These are phyloP conservation scores for Lentinus tigrinus DNA, from an alignment of 768 basidiomycete species.

Conservation along the genomic window DNA sequence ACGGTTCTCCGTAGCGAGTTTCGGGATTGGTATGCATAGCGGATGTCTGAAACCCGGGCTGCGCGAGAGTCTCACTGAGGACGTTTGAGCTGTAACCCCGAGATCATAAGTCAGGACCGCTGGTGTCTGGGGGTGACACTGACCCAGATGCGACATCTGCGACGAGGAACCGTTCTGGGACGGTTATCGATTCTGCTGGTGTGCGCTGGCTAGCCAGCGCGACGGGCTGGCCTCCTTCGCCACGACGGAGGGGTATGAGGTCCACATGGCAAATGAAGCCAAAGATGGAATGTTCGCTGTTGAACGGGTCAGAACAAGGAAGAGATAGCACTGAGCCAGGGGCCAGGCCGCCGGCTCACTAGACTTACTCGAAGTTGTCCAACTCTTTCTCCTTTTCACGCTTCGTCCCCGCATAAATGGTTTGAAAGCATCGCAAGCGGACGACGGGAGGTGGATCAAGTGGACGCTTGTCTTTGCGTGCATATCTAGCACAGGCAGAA, in stretches of 20 bases:
- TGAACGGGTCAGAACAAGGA: too few species aligned
- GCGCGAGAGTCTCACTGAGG: conserved; percentile 44
- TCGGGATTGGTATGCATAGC: conserved; percentile 39
- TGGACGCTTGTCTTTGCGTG: conserved; percentile 14
- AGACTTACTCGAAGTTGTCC: neutral
- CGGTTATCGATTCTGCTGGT: too few species aligned
- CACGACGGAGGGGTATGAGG: conserved; percentile 54
- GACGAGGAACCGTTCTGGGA: too few species aligned
- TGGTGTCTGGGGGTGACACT: too few species aligned
- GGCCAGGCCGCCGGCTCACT: too few species aligned
- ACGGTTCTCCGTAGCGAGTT: conserved; percentile 48
- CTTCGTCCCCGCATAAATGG: neutral
- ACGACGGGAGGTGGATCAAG: conserved; percentile 19
- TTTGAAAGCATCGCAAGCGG: neutral
- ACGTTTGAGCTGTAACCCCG: conserved; percentile 47
- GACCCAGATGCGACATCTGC: too few species aligned
- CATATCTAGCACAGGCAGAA: conserved; percentile 15
- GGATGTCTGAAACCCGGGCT: conserved; percentile 43
- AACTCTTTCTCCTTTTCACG: neutral
- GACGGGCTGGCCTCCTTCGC: too few species aligned
- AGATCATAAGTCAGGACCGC: too few species aligned
- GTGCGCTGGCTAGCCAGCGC: too few species aligned
- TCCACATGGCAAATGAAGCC: conserved; percentile 79
- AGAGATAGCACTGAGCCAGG: too few species aligned
- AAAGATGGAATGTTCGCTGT: conserved; percentile 19